Evolutionary conservation across 352 stramenopile genomes (phyloP).

Genomic region (Pythium brachiatum): DNA sequence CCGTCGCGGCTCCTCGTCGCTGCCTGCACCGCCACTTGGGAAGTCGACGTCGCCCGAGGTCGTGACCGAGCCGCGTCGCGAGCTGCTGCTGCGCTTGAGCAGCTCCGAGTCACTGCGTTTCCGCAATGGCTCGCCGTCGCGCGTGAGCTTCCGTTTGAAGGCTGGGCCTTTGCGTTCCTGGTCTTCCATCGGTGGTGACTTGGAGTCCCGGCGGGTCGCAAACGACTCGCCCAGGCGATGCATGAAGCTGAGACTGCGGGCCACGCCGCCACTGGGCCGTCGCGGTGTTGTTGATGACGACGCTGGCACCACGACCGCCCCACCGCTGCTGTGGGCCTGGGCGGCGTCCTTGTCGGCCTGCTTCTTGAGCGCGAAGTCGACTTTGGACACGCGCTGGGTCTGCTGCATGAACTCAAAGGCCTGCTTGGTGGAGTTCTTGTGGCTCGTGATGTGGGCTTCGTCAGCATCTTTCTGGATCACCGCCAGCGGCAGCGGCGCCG

Average conservation of each 20-base stretch:
- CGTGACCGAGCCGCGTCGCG: constrained; percentile 15
- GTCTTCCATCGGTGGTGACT: not conserved
- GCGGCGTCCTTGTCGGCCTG: constrained; percentile 10
- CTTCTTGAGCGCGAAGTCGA: constrained; percentile 27
- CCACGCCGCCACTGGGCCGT: not conserved
- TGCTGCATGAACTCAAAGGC: constrained; percentile 63
- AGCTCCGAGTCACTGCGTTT: constrained; percentile 21
- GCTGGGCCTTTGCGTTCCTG: not conserved
- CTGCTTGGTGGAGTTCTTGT: constrained; percentile 79
- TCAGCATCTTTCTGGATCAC: constrained; percentile 74
- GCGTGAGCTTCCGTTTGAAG: not conserved
- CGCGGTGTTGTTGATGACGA: not conserved
- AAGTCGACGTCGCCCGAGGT: constrained; percentile 11
- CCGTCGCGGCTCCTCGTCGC: constrained; percentile 3
- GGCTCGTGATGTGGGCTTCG: constrained; percentile 52
- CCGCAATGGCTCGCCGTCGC: constrained; percentile 6
- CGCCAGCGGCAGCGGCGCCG: constrained; percentile 48
- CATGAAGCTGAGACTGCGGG: constrained; percentile 14
- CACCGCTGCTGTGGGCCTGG: not conserved
- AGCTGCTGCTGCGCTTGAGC: constrained; percentile 10
- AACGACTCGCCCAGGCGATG: constrained; percentile 15
- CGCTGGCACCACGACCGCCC: not conserved
- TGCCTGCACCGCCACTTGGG: not conserved
- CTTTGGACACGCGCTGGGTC: constrained; percentile 55
- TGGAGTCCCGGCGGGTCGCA: constrained; percentile 13